A percentile compares a stretch with the other conserved stretches of the same genome.
These are phyloP conservation scores for Pseudocercospora eumusae DNA, from an alignment of 2,329 filamentous ascomycete species.

Conservation along the genomic window DNA sequence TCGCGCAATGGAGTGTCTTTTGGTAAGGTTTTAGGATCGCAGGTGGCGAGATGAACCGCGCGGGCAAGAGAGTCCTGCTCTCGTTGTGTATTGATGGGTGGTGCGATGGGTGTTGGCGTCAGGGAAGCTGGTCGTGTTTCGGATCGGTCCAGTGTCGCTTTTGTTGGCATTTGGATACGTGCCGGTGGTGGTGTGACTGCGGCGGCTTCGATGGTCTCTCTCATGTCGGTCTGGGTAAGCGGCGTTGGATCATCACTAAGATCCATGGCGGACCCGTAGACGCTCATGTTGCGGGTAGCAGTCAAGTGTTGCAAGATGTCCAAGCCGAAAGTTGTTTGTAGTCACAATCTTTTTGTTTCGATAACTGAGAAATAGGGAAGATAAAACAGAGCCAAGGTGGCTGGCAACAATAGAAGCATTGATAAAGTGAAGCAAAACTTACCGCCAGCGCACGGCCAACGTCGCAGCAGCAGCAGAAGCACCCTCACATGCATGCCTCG, in stretches of 20 bases:
- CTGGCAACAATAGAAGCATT: not conserved
- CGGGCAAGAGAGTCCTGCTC: not conserved
- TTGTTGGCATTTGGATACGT: not conserved
- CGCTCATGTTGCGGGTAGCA: not conserved
- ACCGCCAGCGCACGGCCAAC: not conserved
- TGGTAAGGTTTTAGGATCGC: not conserved
- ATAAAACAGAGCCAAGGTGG: not conserved
- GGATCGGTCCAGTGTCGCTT: not conserved
- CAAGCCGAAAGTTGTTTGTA: not conserved
- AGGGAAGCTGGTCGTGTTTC: not conserved
- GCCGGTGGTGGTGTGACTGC: not conserved
- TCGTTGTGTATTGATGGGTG: not conserved
- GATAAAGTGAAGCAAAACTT: not conserved
- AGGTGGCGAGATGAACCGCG: not conserved
- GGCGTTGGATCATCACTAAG: not conserved
- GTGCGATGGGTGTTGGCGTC: not conserved
- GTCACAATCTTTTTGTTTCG: not conserved
- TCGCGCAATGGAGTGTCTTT: slow-evolving; percentile 8
- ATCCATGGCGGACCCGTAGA: not conserved
- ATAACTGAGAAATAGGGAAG: not conserved
- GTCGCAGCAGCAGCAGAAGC: slow-evolving; percentile 2
- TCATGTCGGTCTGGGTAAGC: not conserved
- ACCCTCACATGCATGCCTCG: not conserved
- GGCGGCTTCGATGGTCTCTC: not conserved
- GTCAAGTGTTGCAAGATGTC: not conserved